Evolutionary conservation across 768 basidiomycete species (phyloP).

Genomic region (Phylloporus arenicola): DNA sequence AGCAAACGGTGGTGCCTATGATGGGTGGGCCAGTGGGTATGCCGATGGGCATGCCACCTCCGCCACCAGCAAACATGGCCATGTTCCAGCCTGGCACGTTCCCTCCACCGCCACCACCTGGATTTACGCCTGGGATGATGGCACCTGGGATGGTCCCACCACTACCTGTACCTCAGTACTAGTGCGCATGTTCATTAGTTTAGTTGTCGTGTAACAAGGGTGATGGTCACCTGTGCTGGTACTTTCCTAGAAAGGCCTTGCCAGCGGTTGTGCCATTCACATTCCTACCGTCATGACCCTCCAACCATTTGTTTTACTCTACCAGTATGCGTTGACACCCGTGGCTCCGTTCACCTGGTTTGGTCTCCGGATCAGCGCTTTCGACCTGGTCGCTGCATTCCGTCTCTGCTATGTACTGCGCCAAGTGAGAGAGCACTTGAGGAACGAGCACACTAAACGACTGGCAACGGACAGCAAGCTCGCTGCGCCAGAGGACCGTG

Average conservation of each 20-base stretch:
- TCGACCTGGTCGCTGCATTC: slow-evolving; percentile 64
- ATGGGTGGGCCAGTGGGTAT: slow-evolving; percentile 31
- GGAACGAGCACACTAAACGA: too few relatives aligned
- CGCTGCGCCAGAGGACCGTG: slow-evolving; percentile 40
- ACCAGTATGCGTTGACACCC: slow-evolving; percentile 49
- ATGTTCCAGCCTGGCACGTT: slow-evolving; percentile 44
- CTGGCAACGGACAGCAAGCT: slow-evolving; percentile 29
- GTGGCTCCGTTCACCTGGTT: slow-evolving; percentile 66
- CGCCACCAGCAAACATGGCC: slow-evolving; percentile 34
- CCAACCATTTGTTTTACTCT: slow-evolving; percentile 44
- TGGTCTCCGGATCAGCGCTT: slow-evolving; percentile 50
- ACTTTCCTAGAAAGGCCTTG: too few relatives aligned
- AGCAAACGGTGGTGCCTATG: slow-evolving; percentile 58
- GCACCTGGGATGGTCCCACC: slow-evolving; percentile 36
- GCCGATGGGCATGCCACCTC: slow-evolving; percentile 34
- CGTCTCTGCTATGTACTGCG: slow-evolving; percentile 66
- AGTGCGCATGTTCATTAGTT: slow-evolving; percentile 11
- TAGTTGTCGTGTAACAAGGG: neutral
- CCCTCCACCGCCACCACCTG: slow-evolving; percentile 61
- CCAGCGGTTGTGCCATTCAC: neutral
- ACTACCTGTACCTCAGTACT: slow-evolving; percentile 36
- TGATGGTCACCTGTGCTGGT: neutral
- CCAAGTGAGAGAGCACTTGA: slow-evolving; percentile 57
- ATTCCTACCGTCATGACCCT: slow-evolving; percentile 27
- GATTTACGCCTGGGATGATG: slow-evolving; percentile 51